Conservation (phyloP, 441 rosid genomes). For the Erodium chrysanthum region DNA sequence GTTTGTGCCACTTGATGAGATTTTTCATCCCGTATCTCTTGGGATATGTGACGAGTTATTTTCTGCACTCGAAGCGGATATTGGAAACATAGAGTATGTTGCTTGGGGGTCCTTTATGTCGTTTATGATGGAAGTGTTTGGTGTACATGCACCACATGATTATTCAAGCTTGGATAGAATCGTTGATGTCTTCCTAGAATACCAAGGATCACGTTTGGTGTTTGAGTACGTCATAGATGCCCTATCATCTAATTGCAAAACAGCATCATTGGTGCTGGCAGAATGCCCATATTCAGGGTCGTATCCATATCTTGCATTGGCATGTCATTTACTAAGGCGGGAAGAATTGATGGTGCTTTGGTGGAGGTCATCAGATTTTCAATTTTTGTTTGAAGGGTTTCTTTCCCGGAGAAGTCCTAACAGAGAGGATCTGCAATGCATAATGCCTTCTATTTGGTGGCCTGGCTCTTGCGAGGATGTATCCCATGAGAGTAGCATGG, state of each 20-base stretch:
- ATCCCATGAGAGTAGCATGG: constrained; percentile 72
- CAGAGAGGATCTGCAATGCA: constrained; percentile 73
- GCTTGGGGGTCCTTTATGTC: constrained; percentile 70
- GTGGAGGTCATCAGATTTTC: constrained; percentile 77
- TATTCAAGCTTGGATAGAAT: constrained; percentile 61
- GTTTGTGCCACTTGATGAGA: constrained; percentile 59
- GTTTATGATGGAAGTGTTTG: constrained; percentile 67
- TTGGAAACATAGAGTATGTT: constrained; percentile 48
- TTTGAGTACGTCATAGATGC: constrained; percentile 59
- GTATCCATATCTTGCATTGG: constrained; percentile 75
- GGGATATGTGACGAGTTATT: constrained; percentile 74
- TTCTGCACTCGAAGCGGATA: constrained; percentile 47
- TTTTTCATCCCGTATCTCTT: constrained; percentile 54
- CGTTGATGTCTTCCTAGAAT: constrained; percentile 55
- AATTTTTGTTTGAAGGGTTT: constrained; percentile 74
- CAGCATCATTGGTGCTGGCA: constrained; percentile 46
- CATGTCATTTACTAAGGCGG: constrained; percentile 70
- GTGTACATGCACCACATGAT: constrained; percentile 69
- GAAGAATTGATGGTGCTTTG: constrained; percentile 72
- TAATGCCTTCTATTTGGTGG: constrained; percentile 98
- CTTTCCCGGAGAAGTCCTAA: constrained; percentile 67
- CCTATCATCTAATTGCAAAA: constrained; percentile 75
- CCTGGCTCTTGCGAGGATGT: constrained; percentile 86
- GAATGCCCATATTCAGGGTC: constrained; percentile 95
- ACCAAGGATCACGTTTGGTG: constrained; percentile 44